Conservation (phyloP, 371 early-diverging fungal genomes). For the Ecytonucleospora hepatopenaei region DNA sequence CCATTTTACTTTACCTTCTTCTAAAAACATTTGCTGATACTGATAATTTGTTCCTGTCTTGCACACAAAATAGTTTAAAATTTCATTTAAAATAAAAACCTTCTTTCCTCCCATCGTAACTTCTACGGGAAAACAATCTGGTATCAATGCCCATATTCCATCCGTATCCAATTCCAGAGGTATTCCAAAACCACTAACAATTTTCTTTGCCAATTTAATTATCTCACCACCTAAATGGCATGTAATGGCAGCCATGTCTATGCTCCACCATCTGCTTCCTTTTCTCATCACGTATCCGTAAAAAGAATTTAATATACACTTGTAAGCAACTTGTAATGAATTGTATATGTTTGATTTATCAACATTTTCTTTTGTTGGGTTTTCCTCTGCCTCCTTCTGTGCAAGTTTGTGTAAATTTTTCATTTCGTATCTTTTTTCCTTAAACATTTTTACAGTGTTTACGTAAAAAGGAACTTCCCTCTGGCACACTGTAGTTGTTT, state of each 20-base stretch:
- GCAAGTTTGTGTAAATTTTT: conserved; percentile 77
- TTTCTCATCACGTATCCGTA: conserved; percentile 99
- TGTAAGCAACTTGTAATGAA: conserved; percentile 93
- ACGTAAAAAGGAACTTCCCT: conserved; percentile 96
- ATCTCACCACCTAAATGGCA: conserved; percentile 87
- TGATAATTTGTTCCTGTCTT: conserved; percentile 90
- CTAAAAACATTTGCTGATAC: conserved; percentile 62
- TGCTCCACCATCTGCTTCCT: conserved; percentile 94
- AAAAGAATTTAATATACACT: conserved; percentile 86
- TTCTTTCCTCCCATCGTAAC: conserved; percentile 61
- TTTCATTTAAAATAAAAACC: conserved; percentile 82
- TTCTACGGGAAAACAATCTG: conserved; percentile 76
- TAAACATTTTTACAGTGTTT: conserved; percentile 83
- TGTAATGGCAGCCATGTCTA: conserved; percentile 97
- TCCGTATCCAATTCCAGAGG: conserved; percentile 96
- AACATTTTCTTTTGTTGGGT: conserved; percentile 63
- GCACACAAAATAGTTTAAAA: conserved; percentile 90
- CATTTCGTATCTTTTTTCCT: conserved; percentile 93
- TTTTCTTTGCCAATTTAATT: conserved; percentile 79
- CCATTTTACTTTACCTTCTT: conserved; percentile 59
- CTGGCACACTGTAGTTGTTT: conserved; percentile 70
- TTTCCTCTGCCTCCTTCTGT: conserved; percentile 69
- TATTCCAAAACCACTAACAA: conserved; percentile 82
- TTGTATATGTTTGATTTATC: conserved; percentile 77
- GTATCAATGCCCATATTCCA: conserved; percentile 96